Conservation (phyloP, 495 filamentous ascomycete genomes). For the Neurospora africana region DNA sequence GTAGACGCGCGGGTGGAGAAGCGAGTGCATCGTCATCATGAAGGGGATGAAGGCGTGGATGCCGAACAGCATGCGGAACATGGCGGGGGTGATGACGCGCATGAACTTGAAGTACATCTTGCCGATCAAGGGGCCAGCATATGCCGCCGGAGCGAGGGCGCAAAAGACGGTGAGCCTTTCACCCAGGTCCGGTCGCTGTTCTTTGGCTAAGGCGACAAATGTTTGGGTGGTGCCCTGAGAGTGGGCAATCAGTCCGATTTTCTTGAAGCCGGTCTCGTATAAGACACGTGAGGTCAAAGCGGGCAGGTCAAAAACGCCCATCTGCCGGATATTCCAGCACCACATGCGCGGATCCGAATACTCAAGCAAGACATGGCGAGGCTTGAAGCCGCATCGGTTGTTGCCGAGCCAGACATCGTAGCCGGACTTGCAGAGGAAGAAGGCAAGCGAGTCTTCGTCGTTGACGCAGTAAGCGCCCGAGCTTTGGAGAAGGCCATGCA, state of each 20-base stretch:
- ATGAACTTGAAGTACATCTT: conserved; percentile 92
- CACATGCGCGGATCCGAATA: conserved; percentile 86
- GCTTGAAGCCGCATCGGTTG: conserved; percentile 79
- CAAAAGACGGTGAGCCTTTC: conserved; percentile 84
- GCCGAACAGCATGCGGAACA: conserved; percentile 79
- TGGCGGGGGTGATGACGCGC: conserved; percentile 59
- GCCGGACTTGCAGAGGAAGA: conserved; percentile 84
- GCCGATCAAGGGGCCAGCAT: conserved; percentile 77
- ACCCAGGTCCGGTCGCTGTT: conserved; percentile 83
- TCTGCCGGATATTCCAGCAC: conserved; percentile 93
- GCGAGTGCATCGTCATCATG: conserved; percentile 76
- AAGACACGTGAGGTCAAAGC: conserved; percentile 79
- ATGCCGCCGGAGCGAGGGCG: conserved; percentile 82
- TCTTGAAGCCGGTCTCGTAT: conserved; percentile 70
- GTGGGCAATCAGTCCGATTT: conserved; percentile 75
- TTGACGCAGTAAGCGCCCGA: conserved; percentile 83
- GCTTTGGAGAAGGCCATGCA: conserved; percentile 82
- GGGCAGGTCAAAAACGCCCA: conserved; percentile 85
- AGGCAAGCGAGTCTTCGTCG: conserved; percentile 83
- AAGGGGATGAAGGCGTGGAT: conserved; percentile 92
- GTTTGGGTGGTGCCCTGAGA: conserved; percentile 90
- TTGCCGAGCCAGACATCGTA: conserved; percentile 97
- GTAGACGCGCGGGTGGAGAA: conserved; percentile 57
- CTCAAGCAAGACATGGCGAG: conserved; percentile 59
- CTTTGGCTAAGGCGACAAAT: conserved; percentile 81